Evolutionary conservation across 306 rosid genomes (phyloP), one percentile per base, ranked within the genome.

Genomic region (Senna siamea): DNA sequence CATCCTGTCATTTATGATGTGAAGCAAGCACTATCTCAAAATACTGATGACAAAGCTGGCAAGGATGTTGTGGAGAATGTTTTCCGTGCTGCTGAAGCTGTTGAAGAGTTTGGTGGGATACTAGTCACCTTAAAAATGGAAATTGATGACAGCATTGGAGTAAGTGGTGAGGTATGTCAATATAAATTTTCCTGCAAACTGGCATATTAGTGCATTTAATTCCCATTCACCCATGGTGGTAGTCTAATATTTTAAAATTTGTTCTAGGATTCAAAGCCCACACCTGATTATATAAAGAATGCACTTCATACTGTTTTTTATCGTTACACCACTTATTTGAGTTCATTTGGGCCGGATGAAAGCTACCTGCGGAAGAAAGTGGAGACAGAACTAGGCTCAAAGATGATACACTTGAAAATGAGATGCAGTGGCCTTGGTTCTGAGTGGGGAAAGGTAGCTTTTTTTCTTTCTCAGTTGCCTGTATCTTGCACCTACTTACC

Each of bases 391-490:
- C 81, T 94, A 83, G 99, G 99, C 32, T 51, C 96, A 67, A 85
- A 86, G 87, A 70, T 94, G 96, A 89, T 94, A 74, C 85, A 89
- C 83, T 82, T 94, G 75, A 94, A 94, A 83, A 89, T 94, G 95
- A 87, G 99, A 81, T 92, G 93, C 85, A 69, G 96, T 69, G 90
- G 93, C 73, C 79, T 94, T 22, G 92, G 84, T 43, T 70, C 96
- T 32, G 93, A 87, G 79, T 94, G 99, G 99, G 97, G 96, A 78
- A 89, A 92, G 97, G 99, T 94, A 87, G 74, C 35, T 5, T 74
- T 53, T 15, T 73, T 74, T 57, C 23, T 23, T 34, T 17, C 46
- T 18, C 34, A 2, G 23, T 15, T 9, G n/a, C 19, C 13, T 4
- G 2, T 40, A 1, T 60, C 14, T 35, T 9, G 37, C 52, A 46